Evolutionary conservation across 306 rosid genomes (phyloP), one percentile per base, ranked within the genome.

Genomic region (Inga laurina): DNA sequence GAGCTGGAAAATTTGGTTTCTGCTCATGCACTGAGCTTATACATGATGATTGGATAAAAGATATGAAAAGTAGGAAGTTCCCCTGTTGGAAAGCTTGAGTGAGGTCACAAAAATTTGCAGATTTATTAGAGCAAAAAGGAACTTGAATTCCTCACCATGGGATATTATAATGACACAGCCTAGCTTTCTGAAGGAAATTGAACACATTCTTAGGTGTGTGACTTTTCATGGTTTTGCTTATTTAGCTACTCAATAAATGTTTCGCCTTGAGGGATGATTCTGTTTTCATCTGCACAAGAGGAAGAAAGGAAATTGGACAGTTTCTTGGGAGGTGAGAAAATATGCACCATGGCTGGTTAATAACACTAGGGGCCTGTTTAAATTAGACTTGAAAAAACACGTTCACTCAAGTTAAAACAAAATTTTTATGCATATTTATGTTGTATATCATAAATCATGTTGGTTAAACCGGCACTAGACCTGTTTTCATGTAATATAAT

Each of bases 351-450:
- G 7, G 45, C 34, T 71, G 30, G 35, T 43, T 71, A 16, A 39
- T 39, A 39, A 6, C 43, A 39, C 8, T 5, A 39, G 8, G 8
- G 43, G 43, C 8, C 6, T 39, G 43, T 39, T 39, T 39, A 8
- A 39, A 39, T 39, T 39, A 39, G 43, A 0, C 43, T 39, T 6
- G 2, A 1, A 39, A 39, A 39, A 6, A 39, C 1, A 39, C 2
- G 0, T 37, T 37, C 41, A 37, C 7, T 37, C 4, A 37, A 3
- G 5, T 4, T 1, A 37, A 4, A 4, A 37, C 7, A 5, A 37
- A 37, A 0, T 5, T 0, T 0, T 37, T 1, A 0, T 5, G 0
- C 7, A 37, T 37, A 37, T 4, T 37, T 37, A 37, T 7, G 0
- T 5, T 0, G 5, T 35, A 35, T 35, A 35, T 5, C 39, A 5